phyloP scores from a whole-genome alignment of 495 filamentous ascomycete genomes.

The Penicillium cosmopolitanum region DNA sequence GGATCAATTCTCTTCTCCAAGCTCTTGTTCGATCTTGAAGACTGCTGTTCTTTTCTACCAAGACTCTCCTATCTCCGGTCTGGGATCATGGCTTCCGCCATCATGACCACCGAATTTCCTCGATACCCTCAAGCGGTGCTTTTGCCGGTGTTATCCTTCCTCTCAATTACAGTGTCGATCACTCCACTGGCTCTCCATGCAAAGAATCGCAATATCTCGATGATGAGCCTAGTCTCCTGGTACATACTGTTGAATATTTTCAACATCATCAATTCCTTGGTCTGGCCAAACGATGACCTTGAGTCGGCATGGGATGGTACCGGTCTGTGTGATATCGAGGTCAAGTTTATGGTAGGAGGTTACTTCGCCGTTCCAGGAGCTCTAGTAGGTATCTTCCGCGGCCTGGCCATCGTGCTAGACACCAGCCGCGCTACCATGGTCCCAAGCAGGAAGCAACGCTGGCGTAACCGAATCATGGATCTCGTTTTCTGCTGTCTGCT shows the following conservation, averaged over 20 bases:
- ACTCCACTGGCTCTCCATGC: conserved; percentile 42
- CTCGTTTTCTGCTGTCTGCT: conserved; percentile 68
- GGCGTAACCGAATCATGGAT: conserved; percentile 59
- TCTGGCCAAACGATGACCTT: conserved; percentile 79
- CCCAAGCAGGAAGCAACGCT: conserved; percentile 54
- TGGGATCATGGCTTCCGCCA: background rate
- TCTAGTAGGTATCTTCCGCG: conserved; percentile 71
- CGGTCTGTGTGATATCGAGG: conserved; percentile 82
- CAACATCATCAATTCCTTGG: conserved; percentile 73
- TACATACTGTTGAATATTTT: conserved; percentile 66
- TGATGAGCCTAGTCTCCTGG: conserved; percentile 65
- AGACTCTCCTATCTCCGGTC: background rate
- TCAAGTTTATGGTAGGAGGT: conserved; percentile 66
- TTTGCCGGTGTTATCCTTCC: conserved; percentile 55
- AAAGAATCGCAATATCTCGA: conserved; percentile 49
- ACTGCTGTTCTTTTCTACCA: background rate
- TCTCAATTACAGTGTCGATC: conserved; percentile 59
- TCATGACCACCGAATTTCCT: conserved; percentile 7
- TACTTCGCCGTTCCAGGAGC: conserved; percentile 66
- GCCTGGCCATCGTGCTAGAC: conserved; percentile 70
- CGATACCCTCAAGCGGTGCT: conserved; percentile 40
- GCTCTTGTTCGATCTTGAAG: background rate
- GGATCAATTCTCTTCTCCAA: background rate
- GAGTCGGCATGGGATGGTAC: conserved; percentile 70
- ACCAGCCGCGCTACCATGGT: conserved; percentile 61